Evolutionary conservation across 108 stramenopile species (phyloP), one percentile per base, ranked within the genome.

Genomic region (Seminavis robusta): DNA sequence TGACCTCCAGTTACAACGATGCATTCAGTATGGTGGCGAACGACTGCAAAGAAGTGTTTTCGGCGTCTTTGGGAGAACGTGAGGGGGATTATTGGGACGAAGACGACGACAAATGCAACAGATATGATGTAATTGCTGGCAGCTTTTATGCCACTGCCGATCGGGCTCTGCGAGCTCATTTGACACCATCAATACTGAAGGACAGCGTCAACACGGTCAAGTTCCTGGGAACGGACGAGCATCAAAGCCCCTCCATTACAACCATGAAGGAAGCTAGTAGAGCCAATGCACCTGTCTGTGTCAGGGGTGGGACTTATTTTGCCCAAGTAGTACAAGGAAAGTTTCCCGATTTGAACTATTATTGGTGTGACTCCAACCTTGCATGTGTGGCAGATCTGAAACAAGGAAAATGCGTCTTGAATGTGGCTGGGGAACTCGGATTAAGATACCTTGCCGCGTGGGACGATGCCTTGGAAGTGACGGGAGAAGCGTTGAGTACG

Each of bases 41-140:
- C n/a, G n/a, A n/a, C n/a, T n/a, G n/a, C n/a, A n/a, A n/a, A n/a
- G n/a, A n/a, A n/a, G n/a, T n/a, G n/a, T n/a, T n/a, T n/a, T n/a
- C n/a, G n/a, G n/a, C n/a, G n/a, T n/a, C n/a, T n/a, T n/a, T n/a
- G n/a, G n/a, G n/a, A n/a, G n/a, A n/a, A n/a, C n/a, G n/a, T n/a
- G n/a, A n/a, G n/a, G n/a, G n/a, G n/a, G n/a, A n/a, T n/a, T n/a
- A n/a, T n/a, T n/a, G n/a, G n/a, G n/a, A n/a, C n/a, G n/a, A n/a
- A n/a, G n/a, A n/a, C 1, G 33, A 32, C 32, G 57, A 32, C 15
- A 25, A 46, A 26, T 58, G 57, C 23, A 10, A n/a, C 23, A 19
- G 25, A 4, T 58, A 33, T 46, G 57, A 58, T 5, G 27, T 58
- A 1, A 58, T 58, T 11, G 19, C 46, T 28, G 57, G 44, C 19